Base-by-base conservation (phyloP, 805 yeast genomes). In the Debaryomyces prosopidis region DNA sequence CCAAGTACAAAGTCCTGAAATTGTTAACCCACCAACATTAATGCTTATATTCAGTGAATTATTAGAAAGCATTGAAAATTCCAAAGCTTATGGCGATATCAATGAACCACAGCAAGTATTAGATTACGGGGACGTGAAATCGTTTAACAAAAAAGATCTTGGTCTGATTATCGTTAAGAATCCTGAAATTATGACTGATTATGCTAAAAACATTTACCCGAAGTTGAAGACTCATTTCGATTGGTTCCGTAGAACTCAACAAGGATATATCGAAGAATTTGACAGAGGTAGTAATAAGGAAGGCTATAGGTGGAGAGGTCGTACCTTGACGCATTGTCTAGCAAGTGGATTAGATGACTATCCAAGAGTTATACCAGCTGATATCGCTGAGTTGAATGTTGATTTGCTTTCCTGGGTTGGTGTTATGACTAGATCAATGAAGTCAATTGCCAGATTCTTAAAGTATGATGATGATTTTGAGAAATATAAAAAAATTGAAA, bases 261-360 rank as follows among this genome's bases (percentile, higher is more conserved):
- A 66, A 35, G 98, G 97, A 2, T 83, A 79, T 49, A 60, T 81
- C 9, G 82, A 77, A 9, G 91, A 85, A 45, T 87, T 87, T 65
- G 91, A 80, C 31, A 75, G 95, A 51, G 66, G 66, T 2, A 48
- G 49, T 9, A 58, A 55, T 42, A 59, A 63, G 6, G 96, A 90
- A 60, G 87, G 83, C 0, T 94, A 86, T 62, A 76, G 96, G 62
- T 94, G 99, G 99, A 79, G 89, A 47, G 99, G 98, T 4, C 81
- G 98, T 53, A 87, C 97, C 0, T 70, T 75, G 16, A 79, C 84
- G 3, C 97, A 89, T 57, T 87, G 96, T 61, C 73, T 92, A 43
- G 94, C 99, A 7, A 85, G 95, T 64, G 99, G 99, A 0, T 63
- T 94, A 31, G 99, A 94, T 65, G 99, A 94, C 60, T 94, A 91